Conservation (phyloP, 2,329 filamentous ascomycete genomes). For the Elsinoe perseae region DNA sequence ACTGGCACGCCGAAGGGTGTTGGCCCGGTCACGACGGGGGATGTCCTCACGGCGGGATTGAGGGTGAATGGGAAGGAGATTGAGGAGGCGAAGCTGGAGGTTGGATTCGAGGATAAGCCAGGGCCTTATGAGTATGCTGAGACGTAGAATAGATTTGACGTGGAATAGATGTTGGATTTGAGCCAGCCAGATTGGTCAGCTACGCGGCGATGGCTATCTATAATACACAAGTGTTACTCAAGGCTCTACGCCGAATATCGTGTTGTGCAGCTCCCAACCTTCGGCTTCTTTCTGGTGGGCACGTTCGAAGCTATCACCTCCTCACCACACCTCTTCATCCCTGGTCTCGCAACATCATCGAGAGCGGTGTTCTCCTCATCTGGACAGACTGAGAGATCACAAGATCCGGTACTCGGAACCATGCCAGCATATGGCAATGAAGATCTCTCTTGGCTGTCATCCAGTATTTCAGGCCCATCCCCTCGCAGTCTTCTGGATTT, state of each 20-base stretch:
- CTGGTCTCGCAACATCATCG: too few species aligned
- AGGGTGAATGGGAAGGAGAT: conserved; percentile 73
- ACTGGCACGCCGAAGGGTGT: conserved; percentile 98
- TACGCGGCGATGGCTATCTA: neutral
- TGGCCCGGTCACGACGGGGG: conserved; percentile 73
- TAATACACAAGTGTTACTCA: too few species aligned
- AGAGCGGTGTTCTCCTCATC: too few species aligned
- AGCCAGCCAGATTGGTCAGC: neutral
- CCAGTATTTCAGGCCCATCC: neutral
- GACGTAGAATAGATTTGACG: conserved; percentile 31
- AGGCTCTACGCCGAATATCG: too few species aligned
- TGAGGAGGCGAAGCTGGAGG: conserved; percentile 75
- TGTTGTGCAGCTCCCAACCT: too few species aligned
- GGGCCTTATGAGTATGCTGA: conserved; percentile 65
- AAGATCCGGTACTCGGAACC: too few species aligned
- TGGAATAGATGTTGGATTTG: neutral
- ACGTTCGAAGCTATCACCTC: too few species aligned
- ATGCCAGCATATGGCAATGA: too few species aligned
- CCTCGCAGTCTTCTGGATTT: neutral
- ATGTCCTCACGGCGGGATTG: conserved; percentile 78
- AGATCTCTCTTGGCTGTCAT: neutral
- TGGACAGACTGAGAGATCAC: too few species aligned
- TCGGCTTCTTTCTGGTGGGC: too few species aligned
- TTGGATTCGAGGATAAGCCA: conserved; percentile 70
- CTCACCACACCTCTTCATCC: too few species aligned